A percentile compares a stretch with the other conserved stretches of the same genome.
Evolutionary conservation across 1,284 basidiomycete genomes (phyloP).

Genomic region (Rhodotorula glutinis): DNA sequence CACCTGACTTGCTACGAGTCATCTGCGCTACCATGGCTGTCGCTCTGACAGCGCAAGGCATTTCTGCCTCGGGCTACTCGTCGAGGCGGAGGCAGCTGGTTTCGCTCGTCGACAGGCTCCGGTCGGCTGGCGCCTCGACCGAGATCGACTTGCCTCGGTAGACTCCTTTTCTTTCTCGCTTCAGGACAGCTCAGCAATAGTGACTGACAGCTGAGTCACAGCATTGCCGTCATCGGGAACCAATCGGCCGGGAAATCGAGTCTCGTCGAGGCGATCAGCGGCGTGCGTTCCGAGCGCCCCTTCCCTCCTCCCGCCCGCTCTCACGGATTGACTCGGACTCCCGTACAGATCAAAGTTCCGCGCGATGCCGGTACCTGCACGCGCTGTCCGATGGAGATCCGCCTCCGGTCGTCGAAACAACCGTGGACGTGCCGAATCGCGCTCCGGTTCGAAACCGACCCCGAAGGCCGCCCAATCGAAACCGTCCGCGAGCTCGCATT

Average conservation of each 20-base stretch:
- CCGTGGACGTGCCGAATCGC: conserved; percentile 63
- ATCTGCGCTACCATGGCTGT: background rate
- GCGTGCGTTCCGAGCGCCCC: background rate
- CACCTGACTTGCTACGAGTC: no score
- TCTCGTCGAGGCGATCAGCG: conserved; percentile 57
- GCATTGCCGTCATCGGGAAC: conserved; percentile 6
- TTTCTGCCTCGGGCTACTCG: background rate
- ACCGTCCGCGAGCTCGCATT: conserved; percentile 55
- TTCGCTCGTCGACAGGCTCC: background rate
- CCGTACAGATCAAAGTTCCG: conserved; percentile 58
- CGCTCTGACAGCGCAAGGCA: background rate
- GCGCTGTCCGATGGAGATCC: conserved; percentile 51
- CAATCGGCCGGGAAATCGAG: conserved; percentile 63
- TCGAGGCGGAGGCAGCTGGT: background rate
- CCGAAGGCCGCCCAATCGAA: conserved; percentile 51
- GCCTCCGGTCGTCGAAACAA: conserved; percentile 17
- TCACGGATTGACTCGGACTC: no score
- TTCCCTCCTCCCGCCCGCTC: background rate
- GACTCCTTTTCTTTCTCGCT: no score
- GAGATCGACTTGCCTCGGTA: background rate
- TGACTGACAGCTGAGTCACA: background rate
- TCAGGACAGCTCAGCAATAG: fast-evolving
- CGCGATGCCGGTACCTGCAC: conserved; percentile 66
- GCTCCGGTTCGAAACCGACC: conserved; percentile 57
- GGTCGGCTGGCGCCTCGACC: no score